Evolutionary conservation across 2,329 filamentous ascomycete genomes (phyloP).

Genomic region (Pseudogymnoascus sp.): DNA sequence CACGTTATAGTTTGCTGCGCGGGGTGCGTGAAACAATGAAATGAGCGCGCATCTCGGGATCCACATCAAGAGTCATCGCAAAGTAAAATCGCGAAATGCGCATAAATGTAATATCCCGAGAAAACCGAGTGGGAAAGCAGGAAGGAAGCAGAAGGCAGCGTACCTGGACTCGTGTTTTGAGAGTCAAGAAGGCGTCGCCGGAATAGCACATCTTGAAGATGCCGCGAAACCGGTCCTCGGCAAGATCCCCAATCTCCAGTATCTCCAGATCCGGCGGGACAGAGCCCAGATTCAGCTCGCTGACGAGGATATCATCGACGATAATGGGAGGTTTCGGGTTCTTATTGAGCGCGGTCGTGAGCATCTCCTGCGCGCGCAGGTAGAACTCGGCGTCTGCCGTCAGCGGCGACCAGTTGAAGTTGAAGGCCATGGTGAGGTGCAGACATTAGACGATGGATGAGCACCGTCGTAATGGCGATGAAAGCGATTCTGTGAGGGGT

Average conservation of each 20-base stretch:
- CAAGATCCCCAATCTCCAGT: constrained; percentile 92
- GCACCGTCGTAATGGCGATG: not conserved
- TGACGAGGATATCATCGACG: constrained; percentile 97
- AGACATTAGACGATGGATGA: not conserved
- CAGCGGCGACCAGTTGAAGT: constrained; percentile 99
- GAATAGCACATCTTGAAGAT: constrained; percentile 99
- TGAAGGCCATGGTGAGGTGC: constrained; percentile 74
- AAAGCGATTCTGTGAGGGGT: not conserved
- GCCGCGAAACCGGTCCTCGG: constrained; percentile 91
- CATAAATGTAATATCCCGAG: not conserved
- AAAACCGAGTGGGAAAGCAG: not conserved
- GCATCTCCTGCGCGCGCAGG: constrained; percentile 81
- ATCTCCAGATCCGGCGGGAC: constrained; percentile 95
- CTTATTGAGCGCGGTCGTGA: constrained; percentile 94
- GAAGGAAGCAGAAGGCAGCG: constrained; percentile 22
- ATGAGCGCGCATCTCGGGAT: not conserved
- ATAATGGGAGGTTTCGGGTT: constrained; percentile 97
- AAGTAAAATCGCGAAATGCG: not conserved
- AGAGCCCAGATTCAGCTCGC: constrained; percentile 91
- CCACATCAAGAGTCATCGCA: not conserved
- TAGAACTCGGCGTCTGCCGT: constrained; percentile 91
- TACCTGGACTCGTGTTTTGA: constrained; percentile 92
- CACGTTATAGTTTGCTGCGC: constrained; percentile 25
- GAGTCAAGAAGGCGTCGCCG: constrained; percentile 87
- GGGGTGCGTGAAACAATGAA: not conserved